Evolutionary conservation across 2,329 filamentous ascomycete species (phyloP), one percentile per base, ranked within the genome.

Genomic region (Colletotrichum australisinense): DNA sequence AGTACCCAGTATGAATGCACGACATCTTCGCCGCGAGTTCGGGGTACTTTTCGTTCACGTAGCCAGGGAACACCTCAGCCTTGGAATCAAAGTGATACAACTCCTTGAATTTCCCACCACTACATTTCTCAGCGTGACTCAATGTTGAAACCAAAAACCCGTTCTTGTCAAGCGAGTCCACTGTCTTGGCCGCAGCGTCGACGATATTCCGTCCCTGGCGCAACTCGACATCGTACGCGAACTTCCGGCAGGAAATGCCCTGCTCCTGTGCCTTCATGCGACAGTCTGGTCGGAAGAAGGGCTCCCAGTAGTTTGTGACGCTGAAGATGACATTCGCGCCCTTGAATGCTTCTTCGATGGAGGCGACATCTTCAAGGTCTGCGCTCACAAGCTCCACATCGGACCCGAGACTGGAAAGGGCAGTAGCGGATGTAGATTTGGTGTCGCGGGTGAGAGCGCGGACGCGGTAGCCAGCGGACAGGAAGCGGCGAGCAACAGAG

Each of bases 301-400:
- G 82, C 67, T 88, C 85, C 85, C 86, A 90, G 79, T 88, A 90
- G 74, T 90, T 85, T 0, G 88, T 91, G 63, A 89, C 86, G 73
- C 83, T 83, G 79, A 90, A 91, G 72, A 91, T 88, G 69, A 85
- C 77, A 71, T 86, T 84, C 22, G 87, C 87, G 8, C 84, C 85
- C 2, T 75, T 49, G 68, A 88, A 88, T 0, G 84, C 86, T 0
- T 76, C 55, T 59, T 81, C 78, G 42, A 89, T 81, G 14, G 81
- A 81, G 1, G 75, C 74, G 3, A 80, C 76, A 59, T 87, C 83
- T 67, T 85, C 82, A 38, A 88, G 78, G 42, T 89, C 83, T 6
- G 84, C 86, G 58, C 77, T 65, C 60, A 87, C 82, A 1, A 67
- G 32, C 3, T 70, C 67, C 6, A 67, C 28, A 4, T 70, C 60